Base-by-base conservation (phyloP, 805 yeast species). In the Danielia reshetovae region DNA sequence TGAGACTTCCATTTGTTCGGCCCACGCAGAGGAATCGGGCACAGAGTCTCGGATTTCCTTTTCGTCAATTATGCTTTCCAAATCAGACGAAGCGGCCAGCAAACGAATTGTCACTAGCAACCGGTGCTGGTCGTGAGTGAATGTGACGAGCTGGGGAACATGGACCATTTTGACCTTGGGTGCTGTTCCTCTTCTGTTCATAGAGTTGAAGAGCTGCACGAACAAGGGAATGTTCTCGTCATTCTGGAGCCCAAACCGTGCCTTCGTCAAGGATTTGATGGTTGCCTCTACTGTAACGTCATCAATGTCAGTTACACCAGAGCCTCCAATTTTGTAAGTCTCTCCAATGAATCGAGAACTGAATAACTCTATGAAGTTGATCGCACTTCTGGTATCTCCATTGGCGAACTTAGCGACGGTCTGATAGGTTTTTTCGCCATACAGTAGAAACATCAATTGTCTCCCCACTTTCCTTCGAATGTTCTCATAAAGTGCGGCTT, bases 401-500 rank as follows among this genome's bases (percentile, higher is more conserved):
- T 34, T 33, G 13, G 56, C 46, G 13, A 32, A 29, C 4, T 30
- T 34, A 0, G 49, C 44, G 1, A 66, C 34, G 6, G 45, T 27
- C 1, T 40, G 36, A 5, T 53, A 24, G 5, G 53, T 38, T 2
- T 30, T 34, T 1, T 40, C 40, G 15, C 40, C 27, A 23, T 45
- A 59, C 7, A 12, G n/a, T 12, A 62, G 27, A 15, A 41, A 42
- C 9, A 27, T 16, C 11, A 42, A 31, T 4, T 35, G 30, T 12
- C 39, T 31, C 10, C 19, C 10, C 8, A 24, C 14, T 27, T 49
- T 46, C 15, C 62, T 47, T 21, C 55, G 44, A 3, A 51, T 49
- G 36, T 62, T 63, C 36, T 61, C 66, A 21, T 34, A 45, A 5
- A 72, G 60, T 6, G 82, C 54, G 0, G 90, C 94, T 31, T 78